A percentile compares a stretch with the other conserved stretches of the same genome.
phyloP scores from a whole-genome alignment of 2,329 filamentous ascomycete species.

The Penicillium sp. region DNA sequence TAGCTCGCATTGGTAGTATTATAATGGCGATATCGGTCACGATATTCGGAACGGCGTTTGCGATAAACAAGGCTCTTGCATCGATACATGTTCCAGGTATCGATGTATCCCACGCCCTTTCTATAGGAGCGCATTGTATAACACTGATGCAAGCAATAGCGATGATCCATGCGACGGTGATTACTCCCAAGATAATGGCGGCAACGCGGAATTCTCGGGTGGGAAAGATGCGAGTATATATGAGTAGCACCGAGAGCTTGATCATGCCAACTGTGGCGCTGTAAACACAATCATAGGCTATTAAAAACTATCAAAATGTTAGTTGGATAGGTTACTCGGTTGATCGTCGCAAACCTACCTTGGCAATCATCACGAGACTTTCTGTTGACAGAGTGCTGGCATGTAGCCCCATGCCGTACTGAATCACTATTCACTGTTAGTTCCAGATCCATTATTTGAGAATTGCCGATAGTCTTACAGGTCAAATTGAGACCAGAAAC shows the following conservation, averaged over 20 bases:
- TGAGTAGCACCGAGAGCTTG: conserved; percentile 52
- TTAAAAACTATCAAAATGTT: conserved; percentile 37
- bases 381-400: not conserved
- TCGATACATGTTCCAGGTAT: conserved; percentile 51
- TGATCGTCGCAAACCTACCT: not conserved
- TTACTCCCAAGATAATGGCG: conserved; percentile 42
- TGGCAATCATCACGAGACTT: conserved; percentile 9
- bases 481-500: conserved; percentile 4
- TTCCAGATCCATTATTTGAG: not conserved
- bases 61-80: conserved; percentile 52
- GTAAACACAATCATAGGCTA: conserved; percentile 41
- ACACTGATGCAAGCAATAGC: conserved; percentile 52
- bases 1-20: conserved; percentile 23
- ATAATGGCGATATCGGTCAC: conserved; percentile 28
- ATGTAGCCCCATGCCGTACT: conserved; percentile 13
- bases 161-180: conserved; percentile 51
- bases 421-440: conserved; percentile 10
- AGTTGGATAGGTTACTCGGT: not conserved
- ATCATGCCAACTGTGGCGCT: conserved; percentile 51
- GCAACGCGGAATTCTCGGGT: conserved; percentile 46
- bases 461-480: not conserved
- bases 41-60: conserved; percentile 46
- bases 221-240: conserved; percentile 56
- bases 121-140: conserved; percentile 54
- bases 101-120: conserved; percentile 50